These are phyloP conservation scores for Cordyceps tenuipes DNA, from an alignment of 2,329 filamentous ascomycete genomes.

Conservation along the genomic window DNA sequence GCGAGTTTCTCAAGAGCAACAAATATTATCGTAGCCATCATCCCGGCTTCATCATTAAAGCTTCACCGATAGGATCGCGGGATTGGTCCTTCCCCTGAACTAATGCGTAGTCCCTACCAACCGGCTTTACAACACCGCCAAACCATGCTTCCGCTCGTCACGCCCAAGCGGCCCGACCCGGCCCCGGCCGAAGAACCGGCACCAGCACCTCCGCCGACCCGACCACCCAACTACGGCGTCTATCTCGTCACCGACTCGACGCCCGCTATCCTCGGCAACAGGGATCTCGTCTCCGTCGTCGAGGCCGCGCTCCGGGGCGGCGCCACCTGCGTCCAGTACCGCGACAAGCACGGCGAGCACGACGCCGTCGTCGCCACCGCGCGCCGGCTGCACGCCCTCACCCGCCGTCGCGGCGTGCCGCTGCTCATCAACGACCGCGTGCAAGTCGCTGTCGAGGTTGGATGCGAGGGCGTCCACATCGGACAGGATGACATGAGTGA, in stretches of 20 bases:
- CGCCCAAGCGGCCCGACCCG: conserved; percentile 1
- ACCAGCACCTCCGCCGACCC: conserved; percentile 22
- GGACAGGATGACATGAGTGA: conserved; percentile 87
- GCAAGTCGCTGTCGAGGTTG: conserved; percentile 77
- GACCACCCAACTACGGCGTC: conserved; percentile 62
- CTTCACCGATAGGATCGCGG: no score
- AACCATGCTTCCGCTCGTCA: conserved; percentile 2
- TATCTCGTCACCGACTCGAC: conserved; percentile 94
- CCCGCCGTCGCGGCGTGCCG: conserved; percentile 59
- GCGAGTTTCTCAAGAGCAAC: conserved; percentile 5
- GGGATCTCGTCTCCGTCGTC: conserved; percentile 65
- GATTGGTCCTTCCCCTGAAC: no score
- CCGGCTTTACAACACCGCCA: background rate
- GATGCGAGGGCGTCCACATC: conserved; percentile 86
- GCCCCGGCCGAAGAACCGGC: background rate
- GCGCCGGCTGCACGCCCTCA: conserved; percentile 61
- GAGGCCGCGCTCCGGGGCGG: conserved; percentile 68
- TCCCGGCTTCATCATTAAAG: no score
- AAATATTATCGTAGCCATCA: no score
- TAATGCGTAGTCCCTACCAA: background rate
- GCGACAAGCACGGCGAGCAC: conserved; percentile 79
- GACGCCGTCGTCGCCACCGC: conserved; percentile 62
- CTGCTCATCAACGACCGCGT: conserved; percentile 90
- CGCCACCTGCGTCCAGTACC: conserved; percentile 80
- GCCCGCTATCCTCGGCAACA: conserved; percentile 66